Evolutionary conservation across 106 monocot species (phyloP), one percentile per base, ranked within the genome.

Genomic region (Dendrobium chrysotoxum): DNA sequence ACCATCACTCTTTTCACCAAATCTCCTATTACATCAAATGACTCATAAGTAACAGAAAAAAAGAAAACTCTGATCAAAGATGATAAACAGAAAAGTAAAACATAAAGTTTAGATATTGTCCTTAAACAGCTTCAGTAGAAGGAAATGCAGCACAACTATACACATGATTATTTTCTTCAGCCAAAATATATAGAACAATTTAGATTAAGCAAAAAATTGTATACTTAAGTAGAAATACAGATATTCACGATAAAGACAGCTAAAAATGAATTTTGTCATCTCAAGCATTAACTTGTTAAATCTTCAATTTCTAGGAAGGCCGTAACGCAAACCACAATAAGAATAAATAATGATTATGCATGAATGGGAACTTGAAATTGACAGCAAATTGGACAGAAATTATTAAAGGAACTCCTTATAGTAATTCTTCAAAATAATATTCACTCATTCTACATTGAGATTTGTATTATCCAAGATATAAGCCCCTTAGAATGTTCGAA

Each of bases 1-100:
- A 65, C 83, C 85, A 35, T 61, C 86, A 83, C 83, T 85, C 3
- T 85, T 87, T 44, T 85, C 70, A 31, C 70, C 70, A 70, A 70
- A 13, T 70, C 31, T 70, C 26, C 70, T 70, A 30, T 70, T 28
- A 70, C 26, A 70, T 30, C 11, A 40, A 28, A 35, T 9, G n/a
- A 61, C 3, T 61, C 61, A n/a, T 61, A 6, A 61, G n/a, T 23
- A 61, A 61, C 21, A 20, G 61, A 61, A 61, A 3, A 61, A 3
- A 53, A 61, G 2, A n/a, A 61, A 61, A 20, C 10, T 13, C 50
- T 50, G 40, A 54, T 72, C 26, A 35, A n/a, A 70, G 4, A 54
- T 58, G 31, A 41, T 50, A 76, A 13, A 25, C 66, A 50, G 30
- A 54, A 64, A 31, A 75, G 11, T 57, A 41, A 20, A 5, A 71